These are phyloP conservation scores for Plantago ovata DNA, from an alignment of 257 asterid genomes.

Conservation along the genomic window DNA sequence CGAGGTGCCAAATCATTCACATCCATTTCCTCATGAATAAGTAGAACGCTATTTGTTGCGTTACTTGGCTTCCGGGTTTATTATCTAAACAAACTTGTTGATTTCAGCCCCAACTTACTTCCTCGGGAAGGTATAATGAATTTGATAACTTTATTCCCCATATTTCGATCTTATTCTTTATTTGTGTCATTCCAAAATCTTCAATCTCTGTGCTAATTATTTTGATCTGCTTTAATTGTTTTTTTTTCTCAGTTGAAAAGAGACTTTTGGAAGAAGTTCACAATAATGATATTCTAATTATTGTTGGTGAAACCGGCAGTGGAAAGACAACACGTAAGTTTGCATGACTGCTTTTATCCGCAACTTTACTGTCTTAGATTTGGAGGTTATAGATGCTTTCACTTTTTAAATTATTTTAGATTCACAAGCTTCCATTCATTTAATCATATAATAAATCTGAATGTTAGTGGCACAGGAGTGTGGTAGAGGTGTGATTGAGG, in stretches of 20 bases:
- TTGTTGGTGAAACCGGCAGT: slow-evolving; percentile 98
- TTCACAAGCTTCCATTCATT: not conserved
- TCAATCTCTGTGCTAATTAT: not conserved
- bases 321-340: slow-evolving; percentile 98
- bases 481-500: not conserved
- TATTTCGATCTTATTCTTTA: slow-evolving; percentile 1
- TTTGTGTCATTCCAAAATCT: not conserved
- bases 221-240: slow-evolving; percentile 7
- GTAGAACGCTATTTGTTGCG: not conserved
- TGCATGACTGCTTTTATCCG: slow-evolving; percentile 1
- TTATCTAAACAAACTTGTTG: not conserved
- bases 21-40: not conserved
- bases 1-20: no score
- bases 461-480: not conserved
- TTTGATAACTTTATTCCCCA: not conserved
- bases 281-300: slow-evolving; percentile 66
- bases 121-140: not conserved
- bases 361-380: not conserved
- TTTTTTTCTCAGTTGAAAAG: slow-evolving; percentile 53
- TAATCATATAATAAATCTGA: not conserved
- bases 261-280: slow-evolving; percentile 80
- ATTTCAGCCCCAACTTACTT: not conserved
- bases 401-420: not conserved
- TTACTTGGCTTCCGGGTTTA: not conserved
- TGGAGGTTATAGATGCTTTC: not conserved